phyloP scores from a whole-genome alignment of 1,139 yeast genomes.

The Geotrichum phurueaensis region DNA sequence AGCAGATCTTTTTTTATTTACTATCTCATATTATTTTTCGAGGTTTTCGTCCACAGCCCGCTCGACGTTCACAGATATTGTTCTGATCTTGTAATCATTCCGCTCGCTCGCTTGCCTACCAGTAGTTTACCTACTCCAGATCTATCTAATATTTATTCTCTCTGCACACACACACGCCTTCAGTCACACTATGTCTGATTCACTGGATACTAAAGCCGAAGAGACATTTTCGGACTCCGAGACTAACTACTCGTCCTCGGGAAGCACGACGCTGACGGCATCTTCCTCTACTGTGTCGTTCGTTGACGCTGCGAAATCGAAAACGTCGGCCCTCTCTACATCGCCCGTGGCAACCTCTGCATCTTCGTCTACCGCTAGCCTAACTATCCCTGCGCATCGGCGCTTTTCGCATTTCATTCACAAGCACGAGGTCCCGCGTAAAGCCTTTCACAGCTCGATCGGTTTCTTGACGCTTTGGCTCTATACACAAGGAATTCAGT shows the following conservation, averaged over 20 bases:
- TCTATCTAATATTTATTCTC: background rate
- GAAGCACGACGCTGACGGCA: background rate
- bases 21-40: background rate
- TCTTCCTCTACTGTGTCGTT: slow-evolving; percentile 2
- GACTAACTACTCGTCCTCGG: background rate
- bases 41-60: background rate
- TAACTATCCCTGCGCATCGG: slow-evolving; percentile 33
- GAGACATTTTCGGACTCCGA: background rate
- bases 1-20: background rate
- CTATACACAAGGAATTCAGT: slow-evolving; percentile 58
- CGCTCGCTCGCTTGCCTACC: background rate
- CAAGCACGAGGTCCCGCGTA: slow-evolving; percentile 85
- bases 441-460: slow-evolving; percentile 77
- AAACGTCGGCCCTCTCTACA: background rate
- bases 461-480: slow-evolving; percentile 73
- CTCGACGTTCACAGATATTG: background rate
- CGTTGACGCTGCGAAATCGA: background rate
- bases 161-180: background rate
- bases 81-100: background rate
- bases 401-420: slow-evolving; percentile 49
- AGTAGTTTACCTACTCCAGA: background rate
- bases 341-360: background rate
- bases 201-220: background rate
- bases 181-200: background rate
- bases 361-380: background rate